phyloP scores from a whole-genome alignment of 495 filamentous ascomycete genomes.

The Hypoxylon fragiforme region DNA sequence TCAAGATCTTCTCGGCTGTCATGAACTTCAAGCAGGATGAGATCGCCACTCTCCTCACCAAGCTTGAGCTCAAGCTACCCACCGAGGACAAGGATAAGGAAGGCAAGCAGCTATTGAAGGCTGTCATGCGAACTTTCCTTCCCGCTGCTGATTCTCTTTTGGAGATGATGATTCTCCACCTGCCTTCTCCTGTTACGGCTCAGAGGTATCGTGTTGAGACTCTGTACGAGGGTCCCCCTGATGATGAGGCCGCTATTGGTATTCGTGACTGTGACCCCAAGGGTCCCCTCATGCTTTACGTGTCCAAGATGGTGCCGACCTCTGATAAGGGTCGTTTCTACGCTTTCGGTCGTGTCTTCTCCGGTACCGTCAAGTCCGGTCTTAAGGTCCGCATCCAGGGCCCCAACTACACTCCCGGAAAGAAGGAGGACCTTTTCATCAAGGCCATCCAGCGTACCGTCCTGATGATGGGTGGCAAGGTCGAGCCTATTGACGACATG shows the following conservation, averaged over 20 bases:
- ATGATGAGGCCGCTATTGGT: conserved; percentile 89
- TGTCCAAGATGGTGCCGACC: conserved; percentile 99
- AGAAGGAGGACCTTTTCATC: conserved; percentile 99
- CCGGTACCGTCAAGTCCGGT: conserved; percentile 95
- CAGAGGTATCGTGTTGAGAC: conserved; percentile 99
- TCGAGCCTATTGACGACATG: conserved; percentile 99
- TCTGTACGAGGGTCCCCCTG: conserved; percentile 93
- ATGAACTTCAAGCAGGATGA: conserved; percentile 99
- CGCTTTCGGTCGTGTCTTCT: conserved; percentile 99
- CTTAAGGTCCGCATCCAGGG: conserved; percentile 99
- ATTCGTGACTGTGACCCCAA: conserved; percentile 98
- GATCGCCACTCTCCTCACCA: conserved; percentile 76
- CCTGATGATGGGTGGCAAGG: conserved; percentile 99
- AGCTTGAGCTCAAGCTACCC: conserved; percentile 89
- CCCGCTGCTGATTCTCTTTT: conserved; percentile 96
- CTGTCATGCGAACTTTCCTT: conserved; percentile 97
- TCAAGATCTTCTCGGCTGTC: conserved; percentile 92
- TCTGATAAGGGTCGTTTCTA: conserved; percentile 99
- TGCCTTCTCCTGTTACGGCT: conserved; percentile 93
- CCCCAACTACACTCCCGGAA: conserved; percentile 96
- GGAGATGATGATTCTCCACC: conserved; percentile 99
- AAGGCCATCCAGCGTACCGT: conserved; percentile 99
- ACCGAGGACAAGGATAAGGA: conserved; percentile 88
- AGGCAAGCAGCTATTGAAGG: conserved; percentile 96
- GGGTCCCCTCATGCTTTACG: conserved; percentile 98